Conservation (phyloP, 495 filamentous ascomycete genomes). For the Penicillium cinerascens region DNA sequence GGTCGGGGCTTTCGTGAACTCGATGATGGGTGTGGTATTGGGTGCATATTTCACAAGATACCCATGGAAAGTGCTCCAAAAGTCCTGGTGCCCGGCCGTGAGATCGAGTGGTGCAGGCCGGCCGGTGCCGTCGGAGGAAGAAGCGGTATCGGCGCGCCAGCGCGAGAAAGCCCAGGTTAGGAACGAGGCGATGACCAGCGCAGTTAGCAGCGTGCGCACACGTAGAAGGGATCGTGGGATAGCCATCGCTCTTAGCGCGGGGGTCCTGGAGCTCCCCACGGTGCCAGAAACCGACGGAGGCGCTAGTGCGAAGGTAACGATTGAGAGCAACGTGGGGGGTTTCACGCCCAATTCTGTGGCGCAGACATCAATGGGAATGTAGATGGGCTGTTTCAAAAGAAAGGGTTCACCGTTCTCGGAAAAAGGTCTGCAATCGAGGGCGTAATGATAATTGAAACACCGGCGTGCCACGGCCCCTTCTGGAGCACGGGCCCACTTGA, state of each 20-base stretch:
- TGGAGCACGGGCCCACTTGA: not conserved
- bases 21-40: slow-evolving; percentile 8
- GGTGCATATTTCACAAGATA: slow-evolving; percentile 15
- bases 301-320: not conserved
- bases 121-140: not conserved
- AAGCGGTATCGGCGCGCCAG: slow-evolving; percentile 2
- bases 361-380: not conserved
- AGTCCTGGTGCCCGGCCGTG: slow-evolving; percentile 11
- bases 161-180: slow-evolving; percentile 17
- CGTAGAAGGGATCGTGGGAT: slow-evolving; percentile 12
- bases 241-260: not conserved
- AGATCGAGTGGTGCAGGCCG: not conserved
- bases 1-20: slow-evolving; percentile 17
- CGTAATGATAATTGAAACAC: not conserved
- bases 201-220: slow-evolving; percentile 15
- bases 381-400: not conserved
- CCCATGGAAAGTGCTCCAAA: slow-evolving; percentile 17
- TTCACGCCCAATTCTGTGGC: not conserved
- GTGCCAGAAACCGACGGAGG: not conserved
- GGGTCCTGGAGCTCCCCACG: not conserved
- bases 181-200: slow-evolving; percentile 19
- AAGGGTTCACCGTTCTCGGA: not conserved
- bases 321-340: not conserved
- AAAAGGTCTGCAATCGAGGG: not conserved
- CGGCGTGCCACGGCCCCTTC: not conserved